phyloP scores from a whole-genome alignment of 1,284 basidiomycete species.

The Cryptococcus sp. region DNA sequence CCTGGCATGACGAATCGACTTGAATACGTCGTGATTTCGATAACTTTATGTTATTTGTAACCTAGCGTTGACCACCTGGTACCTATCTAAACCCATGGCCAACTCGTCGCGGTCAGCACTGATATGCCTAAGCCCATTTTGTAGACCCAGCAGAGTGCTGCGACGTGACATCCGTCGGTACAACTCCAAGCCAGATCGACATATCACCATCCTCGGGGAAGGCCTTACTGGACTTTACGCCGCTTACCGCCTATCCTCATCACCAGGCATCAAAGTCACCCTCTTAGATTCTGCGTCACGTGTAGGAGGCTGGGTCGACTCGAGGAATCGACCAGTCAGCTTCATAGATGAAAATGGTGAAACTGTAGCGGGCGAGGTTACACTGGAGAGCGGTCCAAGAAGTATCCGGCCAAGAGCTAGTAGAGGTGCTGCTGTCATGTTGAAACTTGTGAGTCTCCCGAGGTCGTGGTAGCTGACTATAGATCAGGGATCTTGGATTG shows the following conservation, averaged over 20 bases:
- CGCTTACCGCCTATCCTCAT: constrained; percentile 35
- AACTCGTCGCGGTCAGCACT: too few relatives aligned
- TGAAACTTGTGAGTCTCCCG: constrained; percentile 67
- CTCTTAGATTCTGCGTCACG: constrained; percentile 63
- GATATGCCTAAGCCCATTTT: too few relatives aligned
- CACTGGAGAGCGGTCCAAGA: constrained; percentile 77
- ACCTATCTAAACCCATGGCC: too few relatives aligned
- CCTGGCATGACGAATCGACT: too few relatives aligned
- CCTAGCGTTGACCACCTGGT: too few relatives aligned
- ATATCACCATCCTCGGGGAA: constrained; percentile 43
- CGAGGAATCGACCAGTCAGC: constrained; percentile 52
- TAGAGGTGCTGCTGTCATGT: constrained; percentile 53
- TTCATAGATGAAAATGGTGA: constrained; percentile 10
- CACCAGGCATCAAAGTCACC: constrained; percentile 51
- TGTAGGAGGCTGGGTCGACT: constrained; percentile 82
- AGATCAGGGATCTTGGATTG: constrained; percentile 27
- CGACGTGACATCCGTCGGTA: not conserved
- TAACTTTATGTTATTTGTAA: constrained; percentile 5
- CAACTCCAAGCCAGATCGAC: constrained; percentile 9
- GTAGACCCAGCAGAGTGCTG: too few relatives aligned
- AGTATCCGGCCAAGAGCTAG: constrained; percentile 71
- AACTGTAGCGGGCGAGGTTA: constrained; percentile 48
- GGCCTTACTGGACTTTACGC: constrained; percentile 45
- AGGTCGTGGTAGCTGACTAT: not conserved
- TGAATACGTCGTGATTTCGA: too few relatives aligned